A percentile compares a stretch with the other conserved stretches of the same genome.
phyloP scores from a whole-genome alignment of 352 stramenopile species.

The Phytophthora constricta region DNA sequence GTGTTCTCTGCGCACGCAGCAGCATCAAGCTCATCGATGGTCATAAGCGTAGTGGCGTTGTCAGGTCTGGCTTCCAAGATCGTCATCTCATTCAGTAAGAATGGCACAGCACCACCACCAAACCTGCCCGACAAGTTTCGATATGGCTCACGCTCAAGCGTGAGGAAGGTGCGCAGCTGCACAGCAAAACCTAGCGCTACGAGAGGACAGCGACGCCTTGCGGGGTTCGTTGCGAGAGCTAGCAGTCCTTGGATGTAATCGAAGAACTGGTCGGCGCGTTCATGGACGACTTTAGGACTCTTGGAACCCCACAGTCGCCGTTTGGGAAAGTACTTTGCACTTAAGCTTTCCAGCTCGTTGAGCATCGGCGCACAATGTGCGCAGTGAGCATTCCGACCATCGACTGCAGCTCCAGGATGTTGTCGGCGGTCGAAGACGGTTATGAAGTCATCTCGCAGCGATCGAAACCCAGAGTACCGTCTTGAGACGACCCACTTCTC shows the following conservation, averaged over 20 bases:
- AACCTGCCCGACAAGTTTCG: constrained; percentile 45
- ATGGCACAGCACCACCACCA: constrained; percentile 47
- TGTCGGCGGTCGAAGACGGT: constrained; percentile 47
- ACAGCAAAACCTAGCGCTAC: constrained; percentile 57
- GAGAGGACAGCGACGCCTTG: constrained; percentile 62
- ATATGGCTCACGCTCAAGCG: constrained; percentile 54
- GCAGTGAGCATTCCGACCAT: constrained; percentile 52
- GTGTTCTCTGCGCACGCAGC: constrained; percentile 18
- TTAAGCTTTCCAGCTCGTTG: constrained; percentile 50
- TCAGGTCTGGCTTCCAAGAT: constrained; percentile 36
- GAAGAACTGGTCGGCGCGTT: constrained; percentile 59
- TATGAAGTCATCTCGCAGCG: constrained; percentile 62
- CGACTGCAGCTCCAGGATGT: constrained; percentile 14
- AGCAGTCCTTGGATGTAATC: constrained; percentile 65
- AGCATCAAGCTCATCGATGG: constrained; percentile 49
- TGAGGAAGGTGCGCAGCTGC: constrained; percentile 70
- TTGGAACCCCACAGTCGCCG: constrained; percentile 70
- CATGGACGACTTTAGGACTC: constrained; percentile 42
- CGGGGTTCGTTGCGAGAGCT: constrained; percentile 54
- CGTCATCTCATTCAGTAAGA: constrained; percentile 52
- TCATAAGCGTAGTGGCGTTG: constrained; percentile 59
- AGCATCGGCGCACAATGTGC: constrained; percentile 63
- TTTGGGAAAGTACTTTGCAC: constrained; percentile 53
- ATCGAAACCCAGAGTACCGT: constrained; percentile 72
- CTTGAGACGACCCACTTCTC: constrained; percentile 69